phyloP scores from a whole-genome alignment of 768 basidiomycete genomes.

The Calocera cornea region DNA sequence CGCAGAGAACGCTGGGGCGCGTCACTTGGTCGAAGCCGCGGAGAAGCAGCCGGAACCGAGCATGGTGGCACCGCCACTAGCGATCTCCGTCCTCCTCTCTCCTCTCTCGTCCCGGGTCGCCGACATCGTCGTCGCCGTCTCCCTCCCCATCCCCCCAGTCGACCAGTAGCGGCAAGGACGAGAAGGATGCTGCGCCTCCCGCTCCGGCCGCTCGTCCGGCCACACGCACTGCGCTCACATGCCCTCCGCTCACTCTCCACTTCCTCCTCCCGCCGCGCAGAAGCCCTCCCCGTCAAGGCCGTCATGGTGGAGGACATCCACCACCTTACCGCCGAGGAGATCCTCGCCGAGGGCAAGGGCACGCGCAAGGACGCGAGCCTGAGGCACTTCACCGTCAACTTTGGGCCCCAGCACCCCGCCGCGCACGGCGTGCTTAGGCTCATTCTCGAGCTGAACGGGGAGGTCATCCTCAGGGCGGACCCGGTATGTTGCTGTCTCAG shows the following conservation, averaged over 20 bases:
- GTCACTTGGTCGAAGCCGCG: no score
- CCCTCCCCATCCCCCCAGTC: no score
- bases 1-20: no score
- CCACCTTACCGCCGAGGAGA: slow-evolving; percentile 60
- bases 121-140: no score
- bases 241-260: background rate
- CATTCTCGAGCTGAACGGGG: slow-evolving; percentile 94
- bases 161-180: background rate
- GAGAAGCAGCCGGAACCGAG: no score
- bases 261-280: background rate
- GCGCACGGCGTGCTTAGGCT: slow-evolving; percentile 96
- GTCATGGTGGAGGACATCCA: slow-evolving; percentile 70
- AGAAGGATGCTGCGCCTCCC: slow-evolving; percentile 3
- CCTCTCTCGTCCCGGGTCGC: no score
- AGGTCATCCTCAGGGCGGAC: slow-evolving; percentile 80
- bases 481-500: slow-evolving; percentile 39
- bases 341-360: slow-evolving; percentile 55
- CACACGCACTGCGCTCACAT: slow-evolving; percentile 8
- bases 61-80: no score
- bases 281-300: slow-evolving; percentile 7
- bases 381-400: slow-evolving; percentile 95
- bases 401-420: slow-evolving; percentile 98
- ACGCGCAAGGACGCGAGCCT: slow-evolving; percentile 62
- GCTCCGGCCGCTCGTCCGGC: background rate
- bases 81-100: no score